Conservation (phyloP, 148 eudicot species). For the Beta vulgaris region DNA sequence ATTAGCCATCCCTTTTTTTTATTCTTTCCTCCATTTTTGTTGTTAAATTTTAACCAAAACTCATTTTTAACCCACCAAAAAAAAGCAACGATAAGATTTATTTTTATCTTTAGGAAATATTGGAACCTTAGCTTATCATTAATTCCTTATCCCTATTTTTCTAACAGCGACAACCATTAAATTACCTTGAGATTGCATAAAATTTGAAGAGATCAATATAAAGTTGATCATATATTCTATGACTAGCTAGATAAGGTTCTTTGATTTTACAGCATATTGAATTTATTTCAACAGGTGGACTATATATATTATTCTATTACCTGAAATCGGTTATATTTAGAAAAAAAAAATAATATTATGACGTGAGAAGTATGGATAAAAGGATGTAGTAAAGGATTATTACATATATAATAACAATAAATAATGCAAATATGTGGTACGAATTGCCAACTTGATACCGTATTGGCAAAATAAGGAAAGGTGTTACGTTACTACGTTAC, state of each 20-base stretch:
- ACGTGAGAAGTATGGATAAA: too few relatives aligned
- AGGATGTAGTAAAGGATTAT: too few relatives aligned
- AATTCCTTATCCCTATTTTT: not conserved
- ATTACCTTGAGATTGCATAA: not conserved
- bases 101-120: not conserved
- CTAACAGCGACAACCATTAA: not conserved
- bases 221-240: slow-evolving; percentile 4
- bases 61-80: not conserved
- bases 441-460: too few relatives aligned
- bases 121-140: slow-evolving; percentile 1
- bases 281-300: not conserved
- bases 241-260: not conserved
- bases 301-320: not conserved
- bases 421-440: too few relatives aligned
- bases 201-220: not conserved
- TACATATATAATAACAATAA: not conserved
- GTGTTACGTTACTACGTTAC: too few relatives aligned
- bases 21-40: not conserved
- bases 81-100: not conserved
- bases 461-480: too few relatives aligned
- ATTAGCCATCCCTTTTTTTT: slow-evolving; percentile 17
- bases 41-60: not conserved
- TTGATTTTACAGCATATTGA: not conserved
- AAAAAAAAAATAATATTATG: not conserved
- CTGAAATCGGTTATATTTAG: not conserved